Base-by-base conservation (phyloP, 371 early-diverging fungal genomes). In the Choanephora cucurbitarum region DNA sequence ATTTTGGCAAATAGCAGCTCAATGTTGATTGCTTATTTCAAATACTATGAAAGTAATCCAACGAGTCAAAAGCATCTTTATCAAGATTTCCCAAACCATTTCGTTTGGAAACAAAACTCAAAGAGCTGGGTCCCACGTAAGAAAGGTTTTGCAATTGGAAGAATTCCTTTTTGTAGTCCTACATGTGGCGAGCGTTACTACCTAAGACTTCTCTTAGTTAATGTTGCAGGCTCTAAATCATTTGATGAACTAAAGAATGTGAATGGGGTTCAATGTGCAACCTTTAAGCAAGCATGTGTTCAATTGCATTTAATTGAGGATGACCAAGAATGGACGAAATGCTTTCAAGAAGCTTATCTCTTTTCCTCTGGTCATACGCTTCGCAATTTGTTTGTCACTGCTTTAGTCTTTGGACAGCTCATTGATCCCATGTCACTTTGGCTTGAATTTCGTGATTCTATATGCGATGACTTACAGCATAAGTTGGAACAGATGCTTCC, bases 41-140 rank as follows among this genome's bases (percentile, higher is more conserved):
- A 44, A 0, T 51, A 22, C 3, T 17, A 49, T 22, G 43, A 28
- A 34, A 7, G 40, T 15, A 15, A 47, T 10, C 0, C 18, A 9
- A 3, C 18, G 15, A 40, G n/a, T 44, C 11, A 8, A 32, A 23
- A n/a, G 17, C 46, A 40, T 14, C 39, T 45, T 0, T 51, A 58
- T 28, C 51, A 58, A 15, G 24, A 51, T 3, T 58, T 58, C 24
- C 58, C 57, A n/a, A n/a, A 43, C 14, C 33, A 34, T 37, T 34
- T 24, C 34, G 51, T 44, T 2, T 39, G 31, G 37, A 8, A 50
- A 5, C 4, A 19, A 34, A 0, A 24, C 0, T 7, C 21, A 7
- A 49, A 39, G 31, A 21, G 1, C 8, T 57, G 50, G 57, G 21
- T 17, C 6, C 19, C 10, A 44, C 17, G 57, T 37, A 13, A 49